Conservation (phyloP, 768 basidiomycete genomes). For the Tylopilus subfusipes region DNA sequence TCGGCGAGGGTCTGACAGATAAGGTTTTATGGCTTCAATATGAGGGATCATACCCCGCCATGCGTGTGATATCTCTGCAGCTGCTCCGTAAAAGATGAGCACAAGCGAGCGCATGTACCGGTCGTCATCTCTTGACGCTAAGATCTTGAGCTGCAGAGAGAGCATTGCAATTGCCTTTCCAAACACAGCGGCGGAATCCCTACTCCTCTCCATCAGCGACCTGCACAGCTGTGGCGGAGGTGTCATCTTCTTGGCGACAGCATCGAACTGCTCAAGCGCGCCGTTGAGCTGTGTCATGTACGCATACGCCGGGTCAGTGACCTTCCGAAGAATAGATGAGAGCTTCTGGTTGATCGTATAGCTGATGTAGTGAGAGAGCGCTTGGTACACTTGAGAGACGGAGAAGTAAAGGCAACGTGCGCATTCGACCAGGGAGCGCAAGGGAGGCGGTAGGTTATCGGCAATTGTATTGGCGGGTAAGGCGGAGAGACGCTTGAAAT, state of each 20-base stretch:
- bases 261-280: constrained; percentile 88
- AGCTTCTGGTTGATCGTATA: constrained; percentile 82
- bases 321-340: constrained; percentile 74
- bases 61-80: constrained; percentile 80
- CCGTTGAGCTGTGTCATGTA: constrained; percentile 84
- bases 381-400: constrained; percentile 85
- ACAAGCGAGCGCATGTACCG: constrained; percentile 85
- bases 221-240: constrained; percentile 75
- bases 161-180: constrained; percentile 86
- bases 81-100: constrained; percentile 83
- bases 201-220: constrained; percentile 75
- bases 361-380: constrained; percentile 81
- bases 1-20: constrained; percentile 47
- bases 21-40: constrained; percentile 63
- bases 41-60: constrained; percentile 80
- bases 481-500: constrained; percentile 89
- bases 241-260: constrained; percentile 60
- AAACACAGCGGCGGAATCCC: constrained; percentile 79
- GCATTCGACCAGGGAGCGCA: constrained; percentile 77
- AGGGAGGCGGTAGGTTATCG: constrained; percentile 63
- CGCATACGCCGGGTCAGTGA: constrained; percentile 78
- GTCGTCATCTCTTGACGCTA: constrained; percentile 72
- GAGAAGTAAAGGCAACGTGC: constrained; percentile 91
- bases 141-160: constrained; percentile 73
- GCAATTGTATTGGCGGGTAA: constrained; percentile 59